Evolutionary conservation across 305 asterid species (phyloP), one percentile per base, ranked within the genome.

Genomic region (Solanum hybrid): DNA sequence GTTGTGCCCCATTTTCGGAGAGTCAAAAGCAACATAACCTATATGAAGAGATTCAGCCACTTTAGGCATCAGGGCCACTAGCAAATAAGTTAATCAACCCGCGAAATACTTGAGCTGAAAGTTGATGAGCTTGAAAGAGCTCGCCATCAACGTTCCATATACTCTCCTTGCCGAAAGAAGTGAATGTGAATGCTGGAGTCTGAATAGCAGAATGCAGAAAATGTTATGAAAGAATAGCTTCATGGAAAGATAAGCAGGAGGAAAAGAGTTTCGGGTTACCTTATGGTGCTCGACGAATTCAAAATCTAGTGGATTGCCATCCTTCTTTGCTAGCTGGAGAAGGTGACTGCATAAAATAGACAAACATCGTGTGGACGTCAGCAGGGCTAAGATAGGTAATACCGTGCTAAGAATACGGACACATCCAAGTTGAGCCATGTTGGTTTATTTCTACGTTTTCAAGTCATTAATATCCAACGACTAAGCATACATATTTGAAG

Each of bases 131-230:
- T 87, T 76, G 92, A 79, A 97, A 94, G 86, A 94, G 92, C 96
- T 97, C 98, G 14, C 99, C 99, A 38, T 97, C 99, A 86, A 97
- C 95, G 87, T 97, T 97, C 99, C 99, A 97, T 15, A 94, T 94
- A 5, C 98, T 97, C 92, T 97, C 96, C 93, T 93, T 93, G 22
- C 99, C 99, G 2, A 89, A 90, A 38, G 99, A 97, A 76, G 94
- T 97, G 97, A 97, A 97, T 75, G 97, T 96, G 93, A 97, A 97
- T 57, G 97, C 96, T 27, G 94, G 92, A 78, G 99, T 97, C 99
- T 97, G 94, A 73, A 11, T 14, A 89, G 79, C 27, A 83, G 38
- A 87, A 57, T 65, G 31, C 36, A 29, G 89, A 68, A 78, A 13
- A 89, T 89, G 87, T 90, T 91, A 17, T 57, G 73, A 32, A 20